Percentiles rank a stretch among this genome's conserved stretches.
These are phyloP conservation scores for Naganishia friedmannii DNA, from an alignment of 768 basidiomycete genomes.

Conservation along the genomic window DNA sequence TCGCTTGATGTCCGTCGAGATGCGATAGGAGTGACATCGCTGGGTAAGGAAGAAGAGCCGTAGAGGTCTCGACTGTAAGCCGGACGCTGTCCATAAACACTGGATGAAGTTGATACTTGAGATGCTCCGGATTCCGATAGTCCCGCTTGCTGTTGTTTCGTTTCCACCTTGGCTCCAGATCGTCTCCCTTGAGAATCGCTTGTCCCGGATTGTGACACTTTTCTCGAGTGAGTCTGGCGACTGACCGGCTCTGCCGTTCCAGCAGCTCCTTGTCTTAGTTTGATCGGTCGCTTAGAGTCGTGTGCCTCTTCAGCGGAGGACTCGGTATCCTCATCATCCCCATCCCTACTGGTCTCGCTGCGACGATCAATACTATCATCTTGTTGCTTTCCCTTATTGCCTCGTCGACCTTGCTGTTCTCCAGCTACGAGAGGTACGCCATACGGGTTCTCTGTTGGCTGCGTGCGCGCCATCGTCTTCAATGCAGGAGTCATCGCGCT, in stretches of 20 bases:
- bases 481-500: conserved; percentile 18
- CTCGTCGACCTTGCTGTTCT: conserved; percentile 14
- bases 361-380: conserved; percentile 5
- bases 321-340: conserved; percentile 56
- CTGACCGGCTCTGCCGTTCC: background rate
- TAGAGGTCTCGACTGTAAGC: background rate
- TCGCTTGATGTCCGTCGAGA: conserved; percentile 19
- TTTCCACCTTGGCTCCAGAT: conserved; percentile 16
- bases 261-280: conserved; percentile 4
- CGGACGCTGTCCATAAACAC: background rate
- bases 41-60: background rate
- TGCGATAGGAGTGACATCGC: conserved; percentile 18
- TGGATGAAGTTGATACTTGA: background rate
- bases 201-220: background rate
- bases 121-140: background rate
- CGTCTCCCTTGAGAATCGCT: conserved; percentile 16
- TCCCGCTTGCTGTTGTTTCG: conserved; percentile 18
- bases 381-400: background rate
- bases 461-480: background rate
- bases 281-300: conserved; percentile 23
- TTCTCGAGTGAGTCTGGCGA: conserved; percentile 8
- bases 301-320: conserved; percentile 40
- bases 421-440: background rate
- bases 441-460: conserved; percentile 16
- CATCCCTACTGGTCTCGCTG: conserved; percentile 47